Base-by-base conservation (phyloP, 139 green algal species). In the Haematococcus lacustris region DNA sequence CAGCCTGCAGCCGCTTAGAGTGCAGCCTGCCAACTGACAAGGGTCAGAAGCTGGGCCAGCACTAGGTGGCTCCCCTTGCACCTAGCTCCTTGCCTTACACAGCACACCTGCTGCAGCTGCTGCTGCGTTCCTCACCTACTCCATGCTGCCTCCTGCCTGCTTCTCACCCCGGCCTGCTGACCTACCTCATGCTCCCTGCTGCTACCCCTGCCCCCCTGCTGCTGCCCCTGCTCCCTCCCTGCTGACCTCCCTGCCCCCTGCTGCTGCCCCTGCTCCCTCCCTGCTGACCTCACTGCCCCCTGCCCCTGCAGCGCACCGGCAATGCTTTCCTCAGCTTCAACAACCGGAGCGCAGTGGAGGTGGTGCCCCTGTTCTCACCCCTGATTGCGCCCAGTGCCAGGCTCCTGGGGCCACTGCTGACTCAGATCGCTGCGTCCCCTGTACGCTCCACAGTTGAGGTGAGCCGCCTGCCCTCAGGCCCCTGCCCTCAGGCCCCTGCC, bases 281-380 rank as follows among this genome's bases (percentile, higher is more conserved):
- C n/a, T n/a, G n/a, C n/a, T n/a, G n/a, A n/a, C n/a, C n/a, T n/a
- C n/a, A n/a, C n/a, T n/a, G n/a, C n/a, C n/a, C n/a, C n/a, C n/a
- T 39, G 21, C 66, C 59, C 34, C 1, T 73, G 60, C 71, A 87
- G 76, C 81, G 88, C 34, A 76, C 80, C 2, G 92, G 91, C 71
- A 97, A 97, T 76, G 81, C 93, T 25, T 77, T 97, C 26, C 86
- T 98, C 77, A 89, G 82, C 4, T 98, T 90, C 89, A 98, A 98
- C 82, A 96, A 96, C 87, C 82, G 81, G 9, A 86, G 85, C 21
- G 89, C 87, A 17, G 83, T 76, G 23, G 82, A 86, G 72, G 66
- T 83, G 37, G 91, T 97, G 34, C 93, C 93, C 5, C 82, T 96
- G 60, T 80, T 97, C 50, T 88, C 88, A 0, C 88, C 89, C 2